A percentile compares a stretch with the other conserved stretches of the same genome.
phyloP scores from a whole-genome alignment of 2,329 filamentous ascomycete species.

The Fusarium torulosum region DNA sequence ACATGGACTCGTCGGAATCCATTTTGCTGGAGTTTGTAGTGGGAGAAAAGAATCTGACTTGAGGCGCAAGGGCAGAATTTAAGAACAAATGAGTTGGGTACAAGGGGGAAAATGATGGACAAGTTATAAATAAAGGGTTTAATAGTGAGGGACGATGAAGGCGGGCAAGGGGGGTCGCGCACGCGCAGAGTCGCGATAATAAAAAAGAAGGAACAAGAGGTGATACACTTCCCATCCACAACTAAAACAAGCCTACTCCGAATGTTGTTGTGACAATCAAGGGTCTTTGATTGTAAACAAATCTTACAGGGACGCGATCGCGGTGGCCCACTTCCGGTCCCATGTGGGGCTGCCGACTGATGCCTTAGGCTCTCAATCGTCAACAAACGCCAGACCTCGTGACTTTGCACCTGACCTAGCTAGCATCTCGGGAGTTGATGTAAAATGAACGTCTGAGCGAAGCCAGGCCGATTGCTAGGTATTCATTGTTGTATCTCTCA shows the following conservation, averaged over 20 bases:
- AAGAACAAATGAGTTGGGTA: conserved; percentile 35
- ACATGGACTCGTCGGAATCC: conserved; percentile 69
- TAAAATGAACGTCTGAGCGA: neutral
- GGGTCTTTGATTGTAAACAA: conserved; percentile 49
- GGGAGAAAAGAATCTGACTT: conserved; percentile 33
- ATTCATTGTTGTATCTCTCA: neutral
- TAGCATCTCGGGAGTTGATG: neutral
- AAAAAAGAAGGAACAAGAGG: conserved; percentile 39
- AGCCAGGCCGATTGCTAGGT: neutral
- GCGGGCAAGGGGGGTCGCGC: conserved; percentile 39
- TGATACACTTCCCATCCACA: conserved; percentile 42
- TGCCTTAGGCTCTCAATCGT: conserved; percentile 38
- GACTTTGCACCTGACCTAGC: conserved; percentile 33
- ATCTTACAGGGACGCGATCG: conserved; percentile 46
- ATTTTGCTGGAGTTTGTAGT: conserved; percentile 54
- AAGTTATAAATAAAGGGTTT: conserved; percentile 30
- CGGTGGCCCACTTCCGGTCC: conserved; percentile 10
- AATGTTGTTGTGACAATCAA: conserved; percentile 48
- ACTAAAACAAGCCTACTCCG: conserved; percentile 32
- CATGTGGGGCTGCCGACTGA: conserved; percentile 37
- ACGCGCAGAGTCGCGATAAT: conserved; percentile 45
- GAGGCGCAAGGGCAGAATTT: conserved; percentile 33
- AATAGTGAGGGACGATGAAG: conserved; percentile 31
- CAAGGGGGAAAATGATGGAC: conserved; percentile 36
- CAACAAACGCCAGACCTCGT: conserved; percentile 26